Evolutionary conservation across 169 alveolate genomes (phyloP).

Genomic region (Eimeria maxima): DNA sequence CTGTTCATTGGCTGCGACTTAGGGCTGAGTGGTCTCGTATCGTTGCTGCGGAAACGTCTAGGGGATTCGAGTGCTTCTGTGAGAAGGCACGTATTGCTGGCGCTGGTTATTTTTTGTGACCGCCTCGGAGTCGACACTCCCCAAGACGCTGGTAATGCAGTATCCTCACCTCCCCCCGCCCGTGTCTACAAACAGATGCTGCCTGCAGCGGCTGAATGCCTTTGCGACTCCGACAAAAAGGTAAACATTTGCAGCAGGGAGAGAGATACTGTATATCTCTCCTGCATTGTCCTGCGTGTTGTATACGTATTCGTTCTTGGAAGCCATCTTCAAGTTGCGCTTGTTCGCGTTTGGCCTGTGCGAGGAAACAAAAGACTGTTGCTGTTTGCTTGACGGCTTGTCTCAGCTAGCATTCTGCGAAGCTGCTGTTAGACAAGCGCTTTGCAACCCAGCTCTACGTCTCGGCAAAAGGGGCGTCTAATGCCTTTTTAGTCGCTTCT

Average conservation of each 20-base stretch:
- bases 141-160: neutral
- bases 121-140: neutral
- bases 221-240: conserved; percentile 66
- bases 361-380: neutral
- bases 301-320: neutral
- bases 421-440: neutral
- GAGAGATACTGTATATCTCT: too few relatives aligned
- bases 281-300: neutral
- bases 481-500: neutral
- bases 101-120: conserved; percentile 30
- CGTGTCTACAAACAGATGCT: conserved; percentile 71
- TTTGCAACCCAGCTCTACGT: neutral
- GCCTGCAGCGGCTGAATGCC: conserved; percentile 72
- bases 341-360: neutral
- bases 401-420: neutral
- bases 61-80: conserved; percentile 47
- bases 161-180: neutral
- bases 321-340: neutral
- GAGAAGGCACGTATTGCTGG: conserved; percentile 66
- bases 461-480: neutral
- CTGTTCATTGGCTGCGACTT: neutral
- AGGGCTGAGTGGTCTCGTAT: conserved; percentile 69
- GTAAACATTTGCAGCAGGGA: neutral
- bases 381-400: neutral
- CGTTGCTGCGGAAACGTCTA: conserved; percentile 47